These are phyloP conservation scores for Fusarium tupiense DNA, from an alignment of 2,329 filamentous ascomycete species.

Conservation along the genomic window DNA sequence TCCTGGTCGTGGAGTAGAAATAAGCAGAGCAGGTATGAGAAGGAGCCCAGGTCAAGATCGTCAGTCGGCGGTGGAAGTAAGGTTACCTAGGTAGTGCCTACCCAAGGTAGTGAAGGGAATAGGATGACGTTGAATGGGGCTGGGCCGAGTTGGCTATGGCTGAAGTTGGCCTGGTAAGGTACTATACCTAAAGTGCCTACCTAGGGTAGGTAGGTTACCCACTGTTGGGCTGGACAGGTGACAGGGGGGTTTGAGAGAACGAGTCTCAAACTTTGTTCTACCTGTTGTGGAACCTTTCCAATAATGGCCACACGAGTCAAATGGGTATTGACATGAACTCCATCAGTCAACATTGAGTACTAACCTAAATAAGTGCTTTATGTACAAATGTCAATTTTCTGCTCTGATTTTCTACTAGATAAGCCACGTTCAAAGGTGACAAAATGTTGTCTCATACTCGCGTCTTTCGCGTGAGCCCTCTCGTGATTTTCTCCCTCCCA, in stretches of 20 bases:
- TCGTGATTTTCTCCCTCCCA: neutral
- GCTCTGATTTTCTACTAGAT: neutral
- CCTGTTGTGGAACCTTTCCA: conserved; percentile 9
- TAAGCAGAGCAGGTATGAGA: neutral
- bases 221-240: neutral
- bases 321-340: neutral
- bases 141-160: conserved; percentile 17
- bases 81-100: neutral
- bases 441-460: neutral
- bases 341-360: neutral
- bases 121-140: conserved; percentile 40
- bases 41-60: conserved; percentile 1
- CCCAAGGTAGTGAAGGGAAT: conserved; percentile 20
- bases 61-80: conserved; percentile 8
- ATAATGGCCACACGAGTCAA: neutral
- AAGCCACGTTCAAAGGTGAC: neutral
- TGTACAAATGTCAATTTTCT: neutral
- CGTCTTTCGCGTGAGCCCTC: neutral
- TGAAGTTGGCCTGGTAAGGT: neutral
- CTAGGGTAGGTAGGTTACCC: neutral
- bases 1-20: conserved; percentile 6
- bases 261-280: conserved; percentile 11
- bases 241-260: neutral
- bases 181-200: neutral
- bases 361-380: neutral